Evolutionary conservation across 2,329 filamentous ascomycete species (phyloP).

Genomic region (Nakataea oryzae): DNA sequence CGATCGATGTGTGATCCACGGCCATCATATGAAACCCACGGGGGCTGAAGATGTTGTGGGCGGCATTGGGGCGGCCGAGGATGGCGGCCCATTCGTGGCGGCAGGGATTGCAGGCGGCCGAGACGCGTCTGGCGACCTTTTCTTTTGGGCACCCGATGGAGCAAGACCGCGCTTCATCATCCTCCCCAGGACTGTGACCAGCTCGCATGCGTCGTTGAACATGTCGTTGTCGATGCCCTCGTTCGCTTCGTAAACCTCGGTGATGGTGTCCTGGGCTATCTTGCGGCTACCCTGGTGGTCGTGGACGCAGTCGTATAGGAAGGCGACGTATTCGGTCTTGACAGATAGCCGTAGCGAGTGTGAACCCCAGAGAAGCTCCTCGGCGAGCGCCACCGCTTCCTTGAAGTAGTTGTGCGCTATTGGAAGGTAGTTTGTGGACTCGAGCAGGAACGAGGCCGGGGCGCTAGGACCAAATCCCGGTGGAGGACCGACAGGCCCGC

Average conservation of each 20-base stretch:
- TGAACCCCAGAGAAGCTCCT: constrained; percentile 69
- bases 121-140: neutral
- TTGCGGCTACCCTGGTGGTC: constrained; percentile 66
- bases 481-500: constrained; percentile 46
- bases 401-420: constrained; percentile 73
- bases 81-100: neutral
- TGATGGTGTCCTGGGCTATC: constrained; percentile 72
- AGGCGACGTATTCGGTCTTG: constrained; percentile 86
- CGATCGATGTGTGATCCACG: neutral
- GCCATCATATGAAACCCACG: neutral
- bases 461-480: constrained; percentile 40
- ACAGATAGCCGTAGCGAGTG: constrained; percentile 84
- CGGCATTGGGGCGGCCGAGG: neutral
- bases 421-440: constrained; percentile 69
- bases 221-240: constrained; percentile 94
- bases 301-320: constrained; percentile 85
- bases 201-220: constrained; percentile 82
- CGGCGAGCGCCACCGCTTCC: constrained; percentile 65
- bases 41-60: neutral
- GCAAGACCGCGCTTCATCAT: constrained; percentile 72
- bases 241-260: constrained; percentile 81
- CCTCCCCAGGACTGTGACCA: constrained; percentile 75
- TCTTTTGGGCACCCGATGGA: constrained; percentile 11
- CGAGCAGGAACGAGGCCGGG: constrained; percentile 67
- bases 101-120: neutral